Evolutionary conservation across 306 rosid genomes (phyloP).

Genomic region (Cicer pinnatifidum): DNA sequence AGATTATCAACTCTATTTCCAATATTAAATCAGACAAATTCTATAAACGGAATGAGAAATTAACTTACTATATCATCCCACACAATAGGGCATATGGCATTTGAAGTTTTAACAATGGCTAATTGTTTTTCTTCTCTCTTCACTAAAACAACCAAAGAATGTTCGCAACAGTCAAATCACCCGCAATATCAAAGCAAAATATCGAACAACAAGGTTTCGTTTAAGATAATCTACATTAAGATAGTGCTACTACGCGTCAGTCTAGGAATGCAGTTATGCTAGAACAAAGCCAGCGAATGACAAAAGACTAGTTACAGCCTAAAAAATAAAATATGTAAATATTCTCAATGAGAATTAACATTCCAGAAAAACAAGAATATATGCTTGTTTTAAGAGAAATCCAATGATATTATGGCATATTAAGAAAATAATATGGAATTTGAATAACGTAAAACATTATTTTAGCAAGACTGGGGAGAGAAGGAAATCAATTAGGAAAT

Average conservation of each 20-base stretch:
- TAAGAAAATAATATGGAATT: conserved; percentile 25
- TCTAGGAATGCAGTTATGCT: conserved; percentile 8
- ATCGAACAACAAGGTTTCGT: conserved; percentile 24
- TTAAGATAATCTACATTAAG: background rate
- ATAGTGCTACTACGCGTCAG: conserved; percentile 6
- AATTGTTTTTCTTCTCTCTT: conserved; percentile 82
- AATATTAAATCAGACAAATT: conserved; percentile 34
- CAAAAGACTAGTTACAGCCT: background rate
- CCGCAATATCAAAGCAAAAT: conserved; percentile 31
- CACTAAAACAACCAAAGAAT: conserved; percentile 57
- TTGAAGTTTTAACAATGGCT: conserved; percentile 69
- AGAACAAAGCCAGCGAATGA: conserved; percentile 9
- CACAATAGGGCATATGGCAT: conserved; percentile 77
- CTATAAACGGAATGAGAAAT: conserved; percentile 15
- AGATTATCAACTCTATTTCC: conserved; percentile 40
- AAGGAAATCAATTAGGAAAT: conserved; percentile 10
- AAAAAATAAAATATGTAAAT: conserved; percentile 24
- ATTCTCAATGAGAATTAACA: conserved; percentile 28
- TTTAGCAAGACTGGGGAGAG: conserved; percentile 1
- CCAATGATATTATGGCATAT: conserved; percentile 18
- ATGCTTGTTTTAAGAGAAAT: conserved; percentile 15
- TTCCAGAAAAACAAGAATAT: conserved; percentile 22
- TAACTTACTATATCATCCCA: conserved; percentile 88
- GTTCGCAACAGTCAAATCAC: conserved; percentile 22
- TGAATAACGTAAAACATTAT: background rate